phyloP scores from a whole-genome alignment of 495 filamentous ascomycete genomes.

The Articulospora tetracladia region DNA sequence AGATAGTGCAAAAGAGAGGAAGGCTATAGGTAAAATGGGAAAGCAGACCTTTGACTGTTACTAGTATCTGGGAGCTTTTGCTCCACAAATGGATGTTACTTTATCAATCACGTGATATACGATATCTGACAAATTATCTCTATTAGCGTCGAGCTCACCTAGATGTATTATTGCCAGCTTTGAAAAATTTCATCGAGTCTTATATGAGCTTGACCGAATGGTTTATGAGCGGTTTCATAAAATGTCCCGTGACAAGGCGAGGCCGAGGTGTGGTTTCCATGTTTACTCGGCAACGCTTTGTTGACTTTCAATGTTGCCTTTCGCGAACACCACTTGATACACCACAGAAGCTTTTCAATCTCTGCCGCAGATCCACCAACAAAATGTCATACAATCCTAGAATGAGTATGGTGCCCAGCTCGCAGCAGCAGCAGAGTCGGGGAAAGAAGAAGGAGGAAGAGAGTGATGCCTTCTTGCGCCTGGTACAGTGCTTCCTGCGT shows the following conservation, averaged over 20 bases:
- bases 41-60: background rate
- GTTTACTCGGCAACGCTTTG: constrained; percentile 1
- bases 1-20: background rate
- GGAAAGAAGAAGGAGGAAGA: constrained; percentile 76
- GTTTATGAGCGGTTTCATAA: too few species aligned
- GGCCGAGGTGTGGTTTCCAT: background rate
- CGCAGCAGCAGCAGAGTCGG: constrained; percentile 57
- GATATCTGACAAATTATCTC: background rate
- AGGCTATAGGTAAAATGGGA: background rate
- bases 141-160: background rate
- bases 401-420: constrained; percentile 63
- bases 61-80: background rate
- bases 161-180: background rate
- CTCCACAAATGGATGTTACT: background rate
- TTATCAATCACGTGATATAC: background rate
- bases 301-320: background rate
- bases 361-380: background rate
- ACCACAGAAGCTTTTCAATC: background rate
- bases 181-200: too few species aligned
- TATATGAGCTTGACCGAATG: too few species aligned
- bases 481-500: constrained; percentile 45
- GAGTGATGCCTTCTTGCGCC: constrained; percentile 82
- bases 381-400: constrained; percentile 70
- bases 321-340: background rate
- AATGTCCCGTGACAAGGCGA: background rate